phyloP scores from a whole-genome alignment of 2,329 filamentous ascomycete species.

The Mollisiaceae sp. region DNA sequence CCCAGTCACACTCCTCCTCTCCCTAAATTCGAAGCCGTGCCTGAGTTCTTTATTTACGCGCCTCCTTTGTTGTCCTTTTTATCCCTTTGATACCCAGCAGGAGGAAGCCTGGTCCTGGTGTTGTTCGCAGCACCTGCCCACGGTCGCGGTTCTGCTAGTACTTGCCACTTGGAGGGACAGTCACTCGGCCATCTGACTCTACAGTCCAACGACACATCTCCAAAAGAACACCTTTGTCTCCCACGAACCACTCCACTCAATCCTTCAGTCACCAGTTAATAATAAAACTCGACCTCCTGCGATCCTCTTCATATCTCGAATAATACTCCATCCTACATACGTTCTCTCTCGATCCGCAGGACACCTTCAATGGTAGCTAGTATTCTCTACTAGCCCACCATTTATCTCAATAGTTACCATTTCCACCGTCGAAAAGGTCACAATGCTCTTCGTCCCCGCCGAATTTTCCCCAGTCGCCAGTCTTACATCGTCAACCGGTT shows the following conservation, averaged over 20 bases:
- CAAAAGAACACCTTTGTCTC: conserved; percentile 34
- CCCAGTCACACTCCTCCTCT: conserved; percentile 26
- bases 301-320: conserved; percentile 20
- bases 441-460: conserved; percentile 63
- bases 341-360: conserved; percentile 17
- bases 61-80: conserved; percentile 32
- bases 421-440: conserved; percentile 45
- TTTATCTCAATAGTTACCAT: conserved; percentile 40
- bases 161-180: conserved; percentile 33
- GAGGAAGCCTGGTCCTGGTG: conserved; percentile 25
- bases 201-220: conserved; percentile 27
- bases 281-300: conserved; percentile 28
- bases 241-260: conserved; percentile 39
- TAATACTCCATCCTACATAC: conserved; percentile 15
- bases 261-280: conserved; percentile 35
- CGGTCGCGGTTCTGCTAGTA: conserved; percentile 32
- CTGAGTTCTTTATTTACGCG: conserved; percentile 24
- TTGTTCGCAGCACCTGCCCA: conserved; percentile 22
- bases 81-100: conserved; percentile 36
- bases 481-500: conserved; percentile 65
- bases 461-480: conserved; percentile 63
- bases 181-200: conserved; percentile 30
- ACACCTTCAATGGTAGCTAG: conserved; percentile 39
- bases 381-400: conserved; percentile 39
- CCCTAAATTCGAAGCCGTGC: conserved; percentile 27